Percentiles rank a stretch among this genome's conserved stretches.
Evolutionary conservation across 2,329 filamentous ascomycete genomes (phyloP).

Genomic region (Diaporthe longicolla): DNA sequence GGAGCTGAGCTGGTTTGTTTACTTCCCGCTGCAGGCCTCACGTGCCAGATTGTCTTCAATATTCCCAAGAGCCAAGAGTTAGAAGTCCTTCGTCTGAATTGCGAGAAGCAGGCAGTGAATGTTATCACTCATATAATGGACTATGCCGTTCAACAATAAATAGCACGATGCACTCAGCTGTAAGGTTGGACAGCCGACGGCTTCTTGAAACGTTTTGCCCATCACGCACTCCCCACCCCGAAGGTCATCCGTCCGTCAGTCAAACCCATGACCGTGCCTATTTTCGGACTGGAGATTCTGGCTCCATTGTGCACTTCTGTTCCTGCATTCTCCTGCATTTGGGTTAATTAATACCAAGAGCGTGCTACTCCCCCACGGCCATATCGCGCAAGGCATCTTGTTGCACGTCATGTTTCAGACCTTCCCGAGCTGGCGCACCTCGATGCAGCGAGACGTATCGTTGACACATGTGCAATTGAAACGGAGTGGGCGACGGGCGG

Average conservation of each 20-base stretch:
- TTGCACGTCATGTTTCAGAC: slow-evolving; percentile 32
- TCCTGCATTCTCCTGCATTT: not conserved
- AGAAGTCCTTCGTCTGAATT: not conserved
- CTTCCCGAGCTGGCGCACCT: slow-evolving; percentile 20
- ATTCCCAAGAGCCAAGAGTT: too few species aligned
- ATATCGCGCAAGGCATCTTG: slow-evolving; percentile 11
- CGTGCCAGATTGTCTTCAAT: not conserved
- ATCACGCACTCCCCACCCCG: not conserved
- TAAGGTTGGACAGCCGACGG: not conserved
- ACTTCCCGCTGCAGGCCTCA: slow-evolving; percentile 17
- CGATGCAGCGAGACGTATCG: slow-evolving; percentile 12
- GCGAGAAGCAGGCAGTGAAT: not conserved
- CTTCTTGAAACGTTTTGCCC: slow-evolving; percentile 5
- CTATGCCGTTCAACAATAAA: not conserved
- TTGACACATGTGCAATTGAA: slow-evolving; percentile 32
- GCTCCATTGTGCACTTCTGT: not conserved
- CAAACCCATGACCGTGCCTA: not conserved
- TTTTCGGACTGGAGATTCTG: not conserved
- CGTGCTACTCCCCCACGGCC: not conserved
- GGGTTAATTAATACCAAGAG: not conserved
- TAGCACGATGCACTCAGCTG: not conserved
- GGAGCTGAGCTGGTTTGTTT: slow-evolving; percentile 31
- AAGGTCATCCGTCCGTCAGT: not conserved
- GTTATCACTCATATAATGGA: not conserved
- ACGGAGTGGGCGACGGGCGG: slow-evolving; percentile 17